A percentile compares a stretch with the other conserved stretches of the same genome.
phyloP scores from a whole-genome alignment of 164 flowering plant species.

The Litsea cubeba region DNA sequence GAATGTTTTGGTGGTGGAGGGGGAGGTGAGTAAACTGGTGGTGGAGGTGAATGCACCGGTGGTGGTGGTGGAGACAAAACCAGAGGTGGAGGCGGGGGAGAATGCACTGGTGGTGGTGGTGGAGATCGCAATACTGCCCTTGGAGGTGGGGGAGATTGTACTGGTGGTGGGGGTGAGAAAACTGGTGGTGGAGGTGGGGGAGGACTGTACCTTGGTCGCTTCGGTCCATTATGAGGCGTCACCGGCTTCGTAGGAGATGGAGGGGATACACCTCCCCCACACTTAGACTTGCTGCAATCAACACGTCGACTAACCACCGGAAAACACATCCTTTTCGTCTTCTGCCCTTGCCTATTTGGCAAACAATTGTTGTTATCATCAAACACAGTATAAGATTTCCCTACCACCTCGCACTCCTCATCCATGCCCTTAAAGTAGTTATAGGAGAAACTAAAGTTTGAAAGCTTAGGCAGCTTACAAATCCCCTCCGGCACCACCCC shows the following conservation, averaged over 20 bases:
- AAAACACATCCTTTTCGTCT: constrained; percentile 18
- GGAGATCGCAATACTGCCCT: background rate
- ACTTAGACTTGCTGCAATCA: constrained; percentile 35
- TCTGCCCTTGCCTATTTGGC: constrained; percentile 32
- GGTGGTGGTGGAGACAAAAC: constrained; percentile 1
- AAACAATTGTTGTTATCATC: constrained; percentile 36
- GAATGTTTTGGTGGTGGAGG: constrained; percentile 6
- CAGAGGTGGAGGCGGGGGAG: background rate
- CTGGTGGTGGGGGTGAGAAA: constrained; percentile 5
- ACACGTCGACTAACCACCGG: constrained; percentile 28
- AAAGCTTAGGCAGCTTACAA: constrained; percentile 31
- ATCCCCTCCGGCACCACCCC: constrained; percentile 31
- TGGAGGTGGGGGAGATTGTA: constrained; percentile 3
- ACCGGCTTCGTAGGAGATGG: background rate
- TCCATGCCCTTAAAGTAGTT: constrained; percentile 39
- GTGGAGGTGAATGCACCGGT: constrained; percentile 7
- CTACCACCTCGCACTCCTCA: constrained; percentile 17
- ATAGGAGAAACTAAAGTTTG: constrained; percentile 34
- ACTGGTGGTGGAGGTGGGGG: constrained; percentile 1
- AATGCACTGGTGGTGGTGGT: background rate
- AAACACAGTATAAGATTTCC: constrained; percentile 4
- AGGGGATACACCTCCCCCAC: constrained; percentile 15
- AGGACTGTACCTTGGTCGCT: background rate
- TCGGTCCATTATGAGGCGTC: constrained; percentile 9
- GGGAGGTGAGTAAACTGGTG: background rate